Conservation (phyloP, 2,329 filamentous ascomycete genomes). For the Fusarium metavorans region DNA sequence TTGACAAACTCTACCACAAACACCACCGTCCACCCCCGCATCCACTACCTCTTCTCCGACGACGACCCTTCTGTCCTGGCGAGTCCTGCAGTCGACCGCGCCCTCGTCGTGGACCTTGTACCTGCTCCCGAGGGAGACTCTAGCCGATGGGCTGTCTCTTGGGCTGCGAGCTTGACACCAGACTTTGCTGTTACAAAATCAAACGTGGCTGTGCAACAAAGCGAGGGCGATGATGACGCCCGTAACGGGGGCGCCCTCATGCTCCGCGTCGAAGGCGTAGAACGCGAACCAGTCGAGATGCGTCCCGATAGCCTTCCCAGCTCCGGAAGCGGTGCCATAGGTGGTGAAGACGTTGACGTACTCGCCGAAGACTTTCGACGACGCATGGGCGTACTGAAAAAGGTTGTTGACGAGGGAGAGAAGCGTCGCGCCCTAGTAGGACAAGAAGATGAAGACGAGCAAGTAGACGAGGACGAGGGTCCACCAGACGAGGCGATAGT, state of each 20-base stretch:
- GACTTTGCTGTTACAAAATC: slow-evolving; percentile 74
- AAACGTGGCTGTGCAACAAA: slow-evolving; percentile 57
- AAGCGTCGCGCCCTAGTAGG: slow-evolving; percentile 53
- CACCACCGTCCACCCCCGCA: slow-evolving; percentile 83
- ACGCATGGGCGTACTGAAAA: slow-evolving; percentile 66
- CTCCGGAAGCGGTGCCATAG: slow-evolving; percentile 48
- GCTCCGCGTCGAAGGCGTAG: slow-evolving; percentile 54
- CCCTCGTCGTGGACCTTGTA: slow-evolving; percentile 67
- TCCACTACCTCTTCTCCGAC: slow-evolving; percentile 94
- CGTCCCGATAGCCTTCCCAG: slow-evolving; percentile 42
- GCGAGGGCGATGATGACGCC: slow-evolving; percentile 46
- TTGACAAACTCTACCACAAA: slow-evolving; percentile 80
- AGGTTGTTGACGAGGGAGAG: slow-evolving; percentile 65
- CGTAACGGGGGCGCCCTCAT: slow-evolving; percentile 47
- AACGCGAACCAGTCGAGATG: slow-evolving; percentile 51
- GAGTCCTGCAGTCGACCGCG: slow-evolving; percentile 67
- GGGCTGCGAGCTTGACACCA: slow-evolving; percentile 78
- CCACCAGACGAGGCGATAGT: slow-evolving; percentile 32
- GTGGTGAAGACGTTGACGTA: slow-evolving; percentile 61
- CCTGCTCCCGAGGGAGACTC: slow-evolving; percentile 53
- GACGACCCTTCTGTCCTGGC: slow-evolving; percentile 86
- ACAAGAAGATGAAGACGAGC: slow-evolving; percentile 9
- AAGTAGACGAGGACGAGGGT: slow-evolving; percentile 19
- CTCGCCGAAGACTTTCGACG: slow-evolving; percentile 69
- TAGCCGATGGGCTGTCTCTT: slow-evolving; percentile 67